Conservation (phyloP, 352 stramenopile genomes). For the Phytopythium aichiense region DNA sequence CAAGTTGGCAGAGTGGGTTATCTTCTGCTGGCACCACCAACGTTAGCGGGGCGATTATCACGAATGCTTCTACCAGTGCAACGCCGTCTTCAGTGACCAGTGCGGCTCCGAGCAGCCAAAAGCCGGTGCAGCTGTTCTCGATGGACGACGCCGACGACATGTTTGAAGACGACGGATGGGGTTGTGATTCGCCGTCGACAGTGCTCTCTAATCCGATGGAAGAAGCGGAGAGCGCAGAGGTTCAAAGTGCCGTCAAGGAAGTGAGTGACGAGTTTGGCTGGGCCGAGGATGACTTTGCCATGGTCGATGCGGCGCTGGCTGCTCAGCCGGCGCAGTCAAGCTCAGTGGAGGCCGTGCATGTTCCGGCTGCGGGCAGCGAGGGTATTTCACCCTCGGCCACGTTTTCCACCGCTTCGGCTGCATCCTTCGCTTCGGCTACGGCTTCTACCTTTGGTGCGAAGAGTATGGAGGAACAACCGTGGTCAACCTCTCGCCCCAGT, state of each 20-base stretch:
- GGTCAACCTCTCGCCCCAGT: constrained; percentile 3
- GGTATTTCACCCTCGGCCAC: neutral
- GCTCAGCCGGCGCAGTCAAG: neutral
- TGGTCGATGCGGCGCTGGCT: constrained; percentile 17
- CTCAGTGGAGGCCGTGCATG: neutral
- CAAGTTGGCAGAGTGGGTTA: neutral
- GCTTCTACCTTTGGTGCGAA: neutral
- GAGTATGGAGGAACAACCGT: neutral
- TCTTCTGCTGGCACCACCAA: neutral
- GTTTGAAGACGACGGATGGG: constrained; percentile 72
- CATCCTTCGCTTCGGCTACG: neutral
- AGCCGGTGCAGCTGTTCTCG: constrained; percentile 56
- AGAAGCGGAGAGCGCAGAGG: constrained; percentile 10
- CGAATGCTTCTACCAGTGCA: constrained; percentile 3
- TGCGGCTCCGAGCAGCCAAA: constrained; percentile 7
- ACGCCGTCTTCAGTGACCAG: neutral
- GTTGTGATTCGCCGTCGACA: constrained; percentile 61
- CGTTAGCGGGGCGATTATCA: neutral
- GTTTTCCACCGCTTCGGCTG: neutral
- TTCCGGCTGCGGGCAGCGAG: neutral
- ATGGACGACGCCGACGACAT: constrained; percentile 65
- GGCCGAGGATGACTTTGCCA: constrained; percentile 33
- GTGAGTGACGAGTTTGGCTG: constrained; percentile 37
- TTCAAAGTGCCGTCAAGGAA: constrained; percentile 9
- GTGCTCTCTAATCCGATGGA: constrained; percentile 49